Conservation (phyloP, 2,329 filamentous ascomycete genomes). For the Colletotrichum salicis region DNA sequence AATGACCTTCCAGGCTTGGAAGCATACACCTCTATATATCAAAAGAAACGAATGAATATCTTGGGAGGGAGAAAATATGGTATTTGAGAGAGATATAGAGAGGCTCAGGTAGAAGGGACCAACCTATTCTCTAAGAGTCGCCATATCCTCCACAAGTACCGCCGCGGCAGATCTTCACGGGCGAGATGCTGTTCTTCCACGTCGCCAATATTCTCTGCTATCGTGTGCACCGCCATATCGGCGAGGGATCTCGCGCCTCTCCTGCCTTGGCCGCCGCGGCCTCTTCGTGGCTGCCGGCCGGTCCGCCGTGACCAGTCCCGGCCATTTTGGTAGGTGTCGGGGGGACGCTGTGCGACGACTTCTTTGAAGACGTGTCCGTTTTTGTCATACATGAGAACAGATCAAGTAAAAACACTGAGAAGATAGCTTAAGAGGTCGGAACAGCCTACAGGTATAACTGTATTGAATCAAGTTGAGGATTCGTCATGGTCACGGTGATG, state of each 20-base stretch:
- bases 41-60: neutral
- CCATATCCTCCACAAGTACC: constrained; percentile 52
- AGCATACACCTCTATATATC: constrained; percentile 45
- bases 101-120: constrained; percentile 30
- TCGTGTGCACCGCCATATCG: constrained; percentile 51
- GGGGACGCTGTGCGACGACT: constrained; percentile 46
- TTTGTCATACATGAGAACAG: constrained; percentile 45
- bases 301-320: constrained; percentile 50
- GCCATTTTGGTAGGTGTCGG: constrained; percentile 38
- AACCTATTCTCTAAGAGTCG: constrained; percentile 52
- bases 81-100: neutral
- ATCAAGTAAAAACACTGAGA: neutral
- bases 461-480: neutral
- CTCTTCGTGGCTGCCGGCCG: constrained; percentile 40
- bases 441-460: neutral
- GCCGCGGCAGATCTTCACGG: constrained; percentile 45
- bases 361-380: constrained; percentile 51
- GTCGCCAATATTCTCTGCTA: constrained; percentile 50
- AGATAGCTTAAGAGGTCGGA: neutral
- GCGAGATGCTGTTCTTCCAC: constrained; percentile 46
- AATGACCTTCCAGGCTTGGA: constrained; percentile 54
- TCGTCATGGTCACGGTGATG: neutral
- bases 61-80: neutral
- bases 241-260: constrained; percentile 50
- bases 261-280: constrained; percentile 37